phyloP scores from a whole-genome alignment of 768 basidiomycete genomes.

The Tulasnella sp. region DNA sequence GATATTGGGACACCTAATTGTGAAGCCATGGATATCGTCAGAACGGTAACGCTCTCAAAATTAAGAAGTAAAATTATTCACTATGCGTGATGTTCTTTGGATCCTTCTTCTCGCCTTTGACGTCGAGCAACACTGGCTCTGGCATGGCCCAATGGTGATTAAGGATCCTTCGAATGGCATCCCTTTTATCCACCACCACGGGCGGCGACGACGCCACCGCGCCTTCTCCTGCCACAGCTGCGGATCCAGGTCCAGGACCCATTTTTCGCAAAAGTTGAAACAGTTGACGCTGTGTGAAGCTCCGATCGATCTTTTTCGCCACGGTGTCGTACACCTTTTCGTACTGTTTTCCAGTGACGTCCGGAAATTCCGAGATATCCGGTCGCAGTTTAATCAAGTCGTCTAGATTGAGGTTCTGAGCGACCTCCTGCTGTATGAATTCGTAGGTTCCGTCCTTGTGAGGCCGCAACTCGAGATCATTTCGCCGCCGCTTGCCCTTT shows the following conservation, averaged over 20 bases:
- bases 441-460: too few species aligned
- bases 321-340: background rate
- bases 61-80: background rate
- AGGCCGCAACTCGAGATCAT: too few species aligned
- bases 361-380: background rate
- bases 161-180: background rate
- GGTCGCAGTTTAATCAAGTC: background rate
- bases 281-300: background rate
- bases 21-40: too few species aligned
- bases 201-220: background rate
- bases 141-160: slow-evolving; percentile 4
- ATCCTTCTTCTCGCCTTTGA: background rate
- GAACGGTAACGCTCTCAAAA: too few species aligned
- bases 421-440: too few species aligned
- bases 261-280: background rate
- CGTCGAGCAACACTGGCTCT: too few species aligned
- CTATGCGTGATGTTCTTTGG: background rate
- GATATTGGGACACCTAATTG: background rate
- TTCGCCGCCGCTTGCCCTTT: too few species aligned
- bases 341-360: background rate
- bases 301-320: background rate
- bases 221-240: too few species aligned
- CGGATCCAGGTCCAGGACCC: background rate
- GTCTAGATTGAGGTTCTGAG: background rate
- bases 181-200: background rate